Evolutionary conservation across 768 basidiomycete species (phyloP).

Genomic region (Mycena polygramma): DNA sequence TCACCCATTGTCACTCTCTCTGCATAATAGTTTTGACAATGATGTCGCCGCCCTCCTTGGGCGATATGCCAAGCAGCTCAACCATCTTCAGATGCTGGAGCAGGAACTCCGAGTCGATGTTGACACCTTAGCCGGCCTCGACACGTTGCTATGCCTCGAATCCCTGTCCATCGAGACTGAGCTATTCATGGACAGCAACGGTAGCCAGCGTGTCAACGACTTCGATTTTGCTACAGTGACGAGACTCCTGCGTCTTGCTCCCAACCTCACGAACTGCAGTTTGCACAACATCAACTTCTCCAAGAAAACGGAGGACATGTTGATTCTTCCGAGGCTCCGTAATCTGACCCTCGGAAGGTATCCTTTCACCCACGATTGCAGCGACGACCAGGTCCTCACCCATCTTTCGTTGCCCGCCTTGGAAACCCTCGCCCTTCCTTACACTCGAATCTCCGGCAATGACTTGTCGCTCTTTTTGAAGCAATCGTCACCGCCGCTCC

Average conservation of each 20-base stretch:
- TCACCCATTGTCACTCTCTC: background rate
- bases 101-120: background rate
- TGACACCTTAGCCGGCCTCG: background rate
- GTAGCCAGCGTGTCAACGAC: background rate
- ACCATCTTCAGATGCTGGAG: background rate
- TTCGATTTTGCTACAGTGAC: too few species aligned
- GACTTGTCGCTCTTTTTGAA: background rate
- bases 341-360: background rate
- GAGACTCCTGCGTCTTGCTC: background rate
- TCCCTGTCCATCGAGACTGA: background rate
- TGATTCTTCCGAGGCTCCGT: background rate
- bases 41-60: background rate
- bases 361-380: background rate
- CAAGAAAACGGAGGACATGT: background rate
- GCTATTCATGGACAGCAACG: background rate
- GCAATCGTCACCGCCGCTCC: slow-evolving; percentile 4
- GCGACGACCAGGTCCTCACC: background rate
- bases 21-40: background rate
- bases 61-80: background rate
- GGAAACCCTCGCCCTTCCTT: background rate
- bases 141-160: background rate
- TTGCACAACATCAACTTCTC: background rate
- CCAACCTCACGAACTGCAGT: slow-evolving; percentile 9
- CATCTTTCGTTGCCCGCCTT: background rate
- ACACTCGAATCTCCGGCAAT: fast-evolving